Percentiles rank a stretch among this genome's conserved stretches.
Evolutionary conservation across 805 yeast genomes (phyloP).

Genomic region (Komagataella kurtzmanii): DNA sequence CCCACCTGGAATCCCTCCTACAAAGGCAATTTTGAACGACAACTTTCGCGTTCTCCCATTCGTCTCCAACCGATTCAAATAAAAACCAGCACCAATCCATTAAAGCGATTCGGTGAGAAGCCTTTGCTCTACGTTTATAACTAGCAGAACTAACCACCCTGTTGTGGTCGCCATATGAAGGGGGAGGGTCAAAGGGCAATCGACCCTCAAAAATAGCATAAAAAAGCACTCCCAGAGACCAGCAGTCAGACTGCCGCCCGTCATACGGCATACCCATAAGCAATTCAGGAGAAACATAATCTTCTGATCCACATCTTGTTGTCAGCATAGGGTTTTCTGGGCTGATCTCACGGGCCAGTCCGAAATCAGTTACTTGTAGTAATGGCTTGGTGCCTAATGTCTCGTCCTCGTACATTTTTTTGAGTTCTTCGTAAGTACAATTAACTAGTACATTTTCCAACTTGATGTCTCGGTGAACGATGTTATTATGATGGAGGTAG

Average conservation of each 20-base stretch:
- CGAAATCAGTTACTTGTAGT: constrained; percentile 74
- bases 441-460: constrained; percentile 63
- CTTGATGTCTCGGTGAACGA: constrained; percentile 88
- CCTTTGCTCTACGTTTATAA: constrained; percentile 34
- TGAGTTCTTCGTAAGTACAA: constrained; percentile 20
- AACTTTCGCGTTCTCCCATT: constrained; percentile 31
- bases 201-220: constrained; percentile 77
- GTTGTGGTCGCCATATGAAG: constrained; percentile 22
- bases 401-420: constrained; percentile 7
- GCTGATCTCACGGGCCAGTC: constrained; percentile 62
- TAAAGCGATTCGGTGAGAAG: constrained; percentile 84
- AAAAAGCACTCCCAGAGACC: constrained; percentile 92
- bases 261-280: constrained; percentile 84
- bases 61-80: constrained; percentile 15
- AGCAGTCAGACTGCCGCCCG: constrained; percentile 82
- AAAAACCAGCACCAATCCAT: constrained; percentile 83
- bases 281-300: constrained; percentile 90
- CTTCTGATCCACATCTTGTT: constrained; percentile 94
- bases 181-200: constrained; percentile 85
- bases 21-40: constrained; percentile 37
- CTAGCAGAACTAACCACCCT: constrained; percentile 23
- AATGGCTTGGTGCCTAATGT: constrained; percentile 12
- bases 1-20: constrained; percentile 30
- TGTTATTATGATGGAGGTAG: constrained; percentile 52
- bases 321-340: constrained; percentile 49